Base-by-base conservation (phyloP, 371 early-diverging fungal species). In the Synchytrium microbalum region DNA sequence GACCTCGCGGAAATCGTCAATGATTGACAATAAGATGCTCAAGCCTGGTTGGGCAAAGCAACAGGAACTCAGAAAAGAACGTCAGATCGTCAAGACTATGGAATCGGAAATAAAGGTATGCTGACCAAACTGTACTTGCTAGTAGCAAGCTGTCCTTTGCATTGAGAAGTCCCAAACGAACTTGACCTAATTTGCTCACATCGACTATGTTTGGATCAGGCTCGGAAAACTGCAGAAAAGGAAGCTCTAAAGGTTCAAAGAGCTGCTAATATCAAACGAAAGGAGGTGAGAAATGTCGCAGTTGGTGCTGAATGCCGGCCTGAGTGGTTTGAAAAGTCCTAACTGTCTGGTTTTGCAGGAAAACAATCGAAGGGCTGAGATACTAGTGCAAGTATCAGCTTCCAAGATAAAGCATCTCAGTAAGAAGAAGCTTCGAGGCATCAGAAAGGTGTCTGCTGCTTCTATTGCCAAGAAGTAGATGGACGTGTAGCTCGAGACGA, bases 11-110 rank as follows among this genome's bases (percentile, higher is more conserved):
- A 10, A 10, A 5, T 38, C 46, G 10, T 19, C 5, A 5, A 5
- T 10, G 19, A 38, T 10, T 5, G 46, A 38, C 46, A n/a, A n/a
- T n/a, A 38, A 38, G 46, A 10, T 19, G 46, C 46, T 38, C 5
- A 38, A 27, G 3, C 10, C 60, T 70, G 74, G 75, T 23, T 76
- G 76, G 76, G 70, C 62, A 29, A 73, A 71, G 61, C 73, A 72
- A 31, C 64, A 60, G 53, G 71, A 71, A 51, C 69, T 69, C 3
- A 58, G 75, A 10, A 74, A 74, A 58, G 67, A 72, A 54, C 27
- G 52, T 25, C 67, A 69, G 16, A 69, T 78, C n/a, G 60, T 75
- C 16, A 67, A 78, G 62, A 31, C 66, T 19, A 67, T 75, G 54
- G 69, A 77, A 61, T 54, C 52, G 38, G 77, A 77, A 59, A 28